Evolutionary conservation across 2,329 filamentous ascomycete species (phyloP).

Genomic region (Sarocladium kiliense): DNA sequence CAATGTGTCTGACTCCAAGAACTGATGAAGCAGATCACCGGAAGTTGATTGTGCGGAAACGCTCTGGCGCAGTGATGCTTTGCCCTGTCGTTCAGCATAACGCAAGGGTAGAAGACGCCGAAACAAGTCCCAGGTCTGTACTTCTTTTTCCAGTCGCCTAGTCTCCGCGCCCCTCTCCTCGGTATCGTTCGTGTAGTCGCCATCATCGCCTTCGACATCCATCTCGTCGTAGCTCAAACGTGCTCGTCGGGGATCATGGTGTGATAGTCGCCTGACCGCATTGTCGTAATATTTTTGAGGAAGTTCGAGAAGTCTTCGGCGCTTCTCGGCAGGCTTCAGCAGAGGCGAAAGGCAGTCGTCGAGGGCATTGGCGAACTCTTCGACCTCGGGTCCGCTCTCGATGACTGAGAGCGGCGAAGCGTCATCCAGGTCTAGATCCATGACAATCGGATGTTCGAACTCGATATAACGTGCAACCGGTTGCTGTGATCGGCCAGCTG

Average conservation of each 20-base stretch:
- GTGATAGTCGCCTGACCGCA: constrained; percentile 29
- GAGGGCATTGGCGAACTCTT: constrained; percentile 77
- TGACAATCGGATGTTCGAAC: not conserved
- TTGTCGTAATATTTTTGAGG: constrained; percentile 52
- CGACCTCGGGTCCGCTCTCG: constrained; percentile 73
- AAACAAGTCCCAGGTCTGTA: constrained; percentile 86
- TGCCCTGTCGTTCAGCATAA: constrained; percentile 38
- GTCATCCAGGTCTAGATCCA: constrained; percentile 10
- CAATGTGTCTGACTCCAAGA: constrained; percentile 65
- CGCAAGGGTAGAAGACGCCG: constrained; percentile 67
- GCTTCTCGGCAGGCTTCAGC: constrained; percentile 47
- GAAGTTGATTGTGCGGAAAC: constrained; percentile 18
- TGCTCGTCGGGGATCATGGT: constrained; percentile 10
- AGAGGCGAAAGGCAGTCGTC: constrained; percentile 63
- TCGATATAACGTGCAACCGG: too few relatives aligned
- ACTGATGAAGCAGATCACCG: constrained; percentile 57
- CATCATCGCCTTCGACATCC: constrained; percentile 32
- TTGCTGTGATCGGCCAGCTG: too few relatives aligned
- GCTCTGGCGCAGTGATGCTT: not conserved
- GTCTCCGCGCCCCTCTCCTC: constrained; percentile 16
- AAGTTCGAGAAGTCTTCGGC: constrained; percentile 63
- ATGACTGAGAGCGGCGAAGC: constrained; percentile 28
- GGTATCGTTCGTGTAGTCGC: constrained; percentile 12
- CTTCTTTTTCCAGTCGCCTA: constrained; percentile 69
- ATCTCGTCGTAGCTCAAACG: constrained; percentile 37